Evolutionary conservation across 2,329 filamentous ascomycete species (phyloP), one percentile per base, ranked within the genome.

Genomic region (Fusarium aywerte): DNA sequence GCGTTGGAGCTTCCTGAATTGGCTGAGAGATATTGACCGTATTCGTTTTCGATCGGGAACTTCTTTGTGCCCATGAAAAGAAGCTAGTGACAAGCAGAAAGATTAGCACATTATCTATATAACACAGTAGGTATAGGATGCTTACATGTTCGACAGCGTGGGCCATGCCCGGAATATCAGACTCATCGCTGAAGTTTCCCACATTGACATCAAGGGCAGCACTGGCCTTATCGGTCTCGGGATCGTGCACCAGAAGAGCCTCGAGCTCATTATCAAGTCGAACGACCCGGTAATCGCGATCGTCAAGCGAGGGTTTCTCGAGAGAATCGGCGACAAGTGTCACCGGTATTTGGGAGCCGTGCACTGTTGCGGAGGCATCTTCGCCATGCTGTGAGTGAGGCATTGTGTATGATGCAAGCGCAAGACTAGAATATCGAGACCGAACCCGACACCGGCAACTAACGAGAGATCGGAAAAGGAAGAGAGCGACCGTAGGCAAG

Each of bases 1-100:
- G 96, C 96, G 78, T 99, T 99, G 27, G 94, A 97, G 75, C 90
- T 89, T 55, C 96, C 96, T 11, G 93, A 97, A 77, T 97, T 91
- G 61, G 92, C 86, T 50, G 93, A 92, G 53, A 99, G 87, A 77
- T 97, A 99, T 76, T 95, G 90, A 74, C 92, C 93, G 83, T 99
- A 99, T 68, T 92, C 95, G 78, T 99, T 98, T 80, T 97, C 95
- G 76, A 90, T 87, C 1, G 96, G 96, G 75, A 96, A 99, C 87
- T 98, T 99, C 79, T 97, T 91, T 9, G 96, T 99, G 48, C 96
- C 96, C 96, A 99, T 98, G 82, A 99, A 99, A 23, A 99, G 83
- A 68, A 97, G 82, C 85, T 89, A 51, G 31, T 32, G 12, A n/a
- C 8, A 25, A 53, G 23, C 8, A 32, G 48, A 33, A 36, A 31